A percentile compares a stretch with the other conserved stretches of the same genome.
Evolutionary conservation across 192 early-diverging fungal species (phyloP).

Genomic region (Entomortierella chlamydospora): DNA sequence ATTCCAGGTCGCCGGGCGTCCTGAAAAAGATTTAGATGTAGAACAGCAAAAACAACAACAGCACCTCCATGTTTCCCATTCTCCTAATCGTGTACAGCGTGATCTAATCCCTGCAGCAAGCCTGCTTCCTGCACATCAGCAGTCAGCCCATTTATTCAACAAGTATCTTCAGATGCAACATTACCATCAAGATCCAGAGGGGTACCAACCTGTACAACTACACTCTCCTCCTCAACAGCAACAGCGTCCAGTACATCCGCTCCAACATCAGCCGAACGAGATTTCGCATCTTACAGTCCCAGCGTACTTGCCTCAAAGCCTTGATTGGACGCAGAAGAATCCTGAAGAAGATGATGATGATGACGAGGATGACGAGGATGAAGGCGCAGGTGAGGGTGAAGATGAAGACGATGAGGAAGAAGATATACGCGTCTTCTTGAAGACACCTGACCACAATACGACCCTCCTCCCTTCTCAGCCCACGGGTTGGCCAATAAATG

Average conservation of each 20-base stretch:
- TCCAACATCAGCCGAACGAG: constrained; percentile 7
- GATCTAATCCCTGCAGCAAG: constrained; percentile 6
- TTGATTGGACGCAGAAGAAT: constrained; percentile 19
- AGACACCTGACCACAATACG: neutral
- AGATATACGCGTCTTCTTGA: constrained; percentile 3
- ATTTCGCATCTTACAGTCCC: constrained; percentile 14
- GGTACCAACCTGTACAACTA: constrained; percentile 7
- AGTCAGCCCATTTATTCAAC: constrained; percentile 21
- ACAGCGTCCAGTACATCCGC: neutral
- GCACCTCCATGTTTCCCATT: neutral
- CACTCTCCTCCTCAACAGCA: constrained; percentile 6
- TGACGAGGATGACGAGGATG: constrained; percentile 4
- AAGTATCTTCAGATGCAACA: constrained; percentile 27
- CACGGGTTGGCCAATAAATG: constrained; percentile 11
- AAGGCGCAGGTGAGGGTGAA: constrained; percentile 2
- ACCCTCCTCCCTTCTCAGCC: neutral
- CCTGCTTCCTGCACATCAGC: constrained; percentile 22
- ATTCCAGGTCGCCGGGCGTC: neutral
- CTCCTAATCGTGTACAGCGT: neutral
- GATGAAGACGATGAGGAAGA: constrained; percentile 11
- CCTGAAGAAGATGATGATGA: neutral
- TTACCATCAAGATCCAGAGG: neutral
- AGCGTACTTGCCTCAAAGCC: constrained; percentile 12
- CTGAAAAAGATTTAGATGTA: neutral
- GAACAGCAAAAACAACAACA: constrained; percentile 1